Evolutionary conservation across 805 yeast genomes (phyloP).

Genomic region (Citeromyces matritensis): DNA sequence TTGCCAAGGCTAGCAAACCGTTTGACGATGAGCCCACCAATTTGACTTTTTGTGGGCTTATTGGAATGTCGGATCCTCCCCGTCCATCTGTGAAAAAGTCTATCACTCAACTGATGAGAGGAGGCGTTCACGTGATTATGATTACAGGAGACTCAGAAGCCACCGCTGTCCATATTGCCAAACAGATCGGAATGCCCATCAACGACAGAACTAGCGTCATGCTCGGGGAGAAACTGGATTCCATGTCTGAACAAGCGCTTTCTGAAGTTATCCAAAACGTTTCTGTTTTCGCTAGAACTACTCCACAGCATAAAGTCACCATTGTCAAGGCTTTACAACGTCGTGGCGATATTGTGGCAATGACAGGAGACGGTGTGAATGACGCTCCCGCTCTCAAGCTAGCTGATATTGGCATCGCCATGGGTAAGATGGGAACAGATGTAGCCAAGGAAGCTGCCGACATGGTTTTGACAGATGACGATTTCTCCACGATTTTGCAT

Average conservation of each 20-base stretch:
- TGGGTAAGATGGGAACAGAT: constrained; percentile 98
- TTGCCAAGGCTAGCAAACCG: constrained; percentile 37
- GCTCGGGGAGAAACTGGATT: constrained; percentile 74
- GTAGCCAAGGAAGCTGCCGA: constrained; percentile 98
- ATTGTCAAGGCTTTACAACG: constrained; percentile 82
- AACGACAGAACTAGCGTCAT: constrained; percentile 55
- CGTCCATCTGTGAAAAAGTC: constrained; percentile 73
- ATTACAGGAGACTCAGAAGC: constrained; percentile 90
- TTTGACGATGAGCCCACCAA: constrained; percentile 30
- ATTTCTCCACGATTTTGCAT: constrained; percentile 80
- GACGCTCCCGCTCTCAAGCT: constrained; percentile 96
- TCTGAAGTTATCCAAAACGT: constrained; percentile 69
- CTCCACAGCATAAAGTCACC: constrained; percentile 86
- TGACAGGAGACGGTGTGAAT: constrained; percentile 99
- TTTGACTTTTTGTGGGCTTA: constrained; percentile 67
- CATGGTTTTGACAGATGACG: constrained; percentile 94
- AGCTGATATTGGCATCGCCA: constrained; percentile 96
- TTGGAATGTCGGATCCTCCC: constrained; percentile 98
- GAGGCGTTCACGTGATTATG: constrained; percentile 97
- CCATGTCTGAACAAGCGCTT: constrained; percentile 56
- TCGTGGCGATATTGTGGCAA: constrained; percentile 91
- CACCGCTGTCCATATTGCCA: constrained; percentile 76
- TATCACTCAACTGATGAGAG: constrained; percentile 61
- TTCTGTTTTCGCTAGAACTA: constrained; percentile 85
- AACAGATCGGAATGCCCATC: constrained; percentile 80